Evolutionary conservation across 2,329 filamentous ascomycete species (phyloP).

Genomic region (Aspergillus ibericus): DNA sequence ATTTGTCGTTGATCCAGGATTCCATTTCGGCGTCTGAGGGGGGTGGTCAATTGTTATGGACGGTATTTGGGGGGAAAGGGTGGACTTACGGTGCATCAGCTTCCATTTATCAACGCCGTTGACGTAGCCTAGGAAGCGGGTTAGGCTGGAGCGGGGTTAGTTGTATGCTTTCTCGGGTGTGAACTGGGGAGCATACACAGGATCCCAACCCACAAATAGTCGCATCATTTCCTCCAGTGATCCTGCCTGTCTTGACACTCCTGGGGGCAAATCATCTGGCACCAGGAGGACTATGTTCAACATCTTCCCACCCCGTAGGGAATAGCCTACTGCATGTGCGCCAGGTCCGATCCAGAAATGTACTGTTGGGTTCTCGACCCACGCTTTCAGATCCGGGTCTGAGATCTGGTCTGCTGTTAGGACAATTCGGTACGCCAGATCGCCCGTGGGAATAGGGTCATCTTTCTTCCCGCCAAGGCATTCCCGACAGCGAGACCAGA

Average conservation of each 20-base stretch:
- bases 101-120: conserved; percentile 68
- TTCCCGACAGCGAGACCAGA: conserved; percentile 61
- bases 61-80: no score
- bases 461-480: conserved; percentile 49
- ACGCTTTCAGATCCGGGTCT: conserved; percentile 52
- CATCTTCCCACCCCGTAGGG: conserved; percentile 56
- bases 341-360: conserved; percentile 66
- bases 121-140: conserved; percentile 51
- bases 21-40: conserved; percentile 50
- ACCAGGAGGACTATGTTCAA: conserved; percentile 67
- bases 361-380: conserved; percentile 54
- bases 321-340: conserved; percentile 63
- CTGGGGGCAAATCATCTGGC: conserved; percentile 61
- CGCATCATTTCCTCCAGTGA: conserved; percentile 61
- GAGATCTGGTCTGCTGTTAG: conserved; percentile 53
- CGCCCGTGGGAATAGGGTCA: conserved; percentile 59
- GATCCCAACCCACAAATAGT: conserved; percentile 65
- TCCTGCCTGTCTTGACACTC: conserved; percentile 54
- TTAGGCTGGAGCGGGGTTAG: conserved; percentile 24
- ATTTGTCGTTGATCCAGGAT: conserved; percentile 55
- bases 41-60: background rate
- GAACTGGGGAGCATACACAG: conserved; percentile 36
- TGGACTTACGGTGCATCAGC: conserved; percentile 51
- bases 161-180: background rate
- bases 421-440: conserved; percentile 65